These are phyloP conservation scores for Penicillium sp. DNA, from an alignment of 2,329 filamentous ascomycete species.

Conservation along the genomic window DNA sequence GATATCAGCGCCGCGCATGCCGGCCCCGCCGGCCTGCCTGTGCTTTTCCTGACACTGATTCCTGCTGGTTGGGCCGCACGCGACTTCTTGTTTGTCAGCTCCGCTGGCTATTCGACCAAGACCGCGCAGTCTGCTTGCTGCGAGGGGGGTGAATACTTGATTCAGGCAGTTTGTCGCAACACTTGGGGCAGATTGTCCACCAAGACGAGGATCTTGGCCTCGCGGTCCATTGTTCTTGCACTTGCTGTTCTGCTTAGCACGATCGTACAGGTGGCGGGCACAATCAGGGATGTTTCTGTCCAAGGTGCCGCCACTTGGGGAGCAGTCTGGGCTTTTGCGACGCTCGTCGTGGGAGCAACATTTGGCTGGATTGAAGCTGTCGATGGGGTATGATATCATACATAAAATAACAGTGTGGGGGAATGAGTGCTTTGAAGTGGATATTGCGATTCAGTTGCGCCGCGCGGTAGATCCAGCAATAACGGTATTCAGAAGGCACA, in stretches of 20 bases:
- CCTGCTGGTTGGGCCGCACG: constrained; percentile 70
- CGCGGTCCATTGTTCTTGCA: constrained; percentile 58
- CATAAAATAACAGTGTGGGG: background rate
- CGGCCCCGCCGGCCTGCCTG: constrained; percentile 54
- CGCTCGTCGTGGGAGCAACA: constrained; percentile 28
- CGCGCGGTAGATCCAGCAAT: background rate
- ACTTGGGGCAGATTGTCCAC: constrained; percentile 62
- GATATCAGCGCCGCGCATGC: constrained; percentile 67
- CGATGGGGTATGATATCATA: constrained; percentile 32
- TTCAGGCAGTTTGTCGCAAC: constrained; percentile 60
- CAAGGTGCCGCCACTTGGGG: constrained; percentile 72
- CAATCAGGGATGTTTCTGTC: constrained; percentile 67
- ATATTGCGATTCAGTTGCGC: background rate
- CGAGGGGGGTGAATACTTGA: constrained; percentile 65
- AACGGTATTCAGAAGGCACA: background rate
- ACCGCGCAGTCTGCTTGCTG: constrained; percentile 62
- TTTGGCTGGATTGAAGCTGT: constrained; percentile 45
- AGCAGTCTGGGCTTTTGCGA: constrained; percentile 66
- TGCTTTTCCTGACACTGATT: constrained; percentile 55
- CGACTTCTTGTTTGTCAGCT: constrained; percentile 69
- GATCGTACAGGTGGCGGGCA: constrained; percentile 64
- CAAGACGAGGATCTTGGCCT: constrained; percentile 63
- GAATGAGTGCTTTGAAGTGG: background rate
- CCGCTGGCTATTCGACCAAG: constrained; percentile 46
- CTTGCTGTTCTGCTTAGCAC: constrained; percentile 52